Base-by-base conservation (phyloP, 1,139 yeast species). In the Eremothecium coryli region DNA sequence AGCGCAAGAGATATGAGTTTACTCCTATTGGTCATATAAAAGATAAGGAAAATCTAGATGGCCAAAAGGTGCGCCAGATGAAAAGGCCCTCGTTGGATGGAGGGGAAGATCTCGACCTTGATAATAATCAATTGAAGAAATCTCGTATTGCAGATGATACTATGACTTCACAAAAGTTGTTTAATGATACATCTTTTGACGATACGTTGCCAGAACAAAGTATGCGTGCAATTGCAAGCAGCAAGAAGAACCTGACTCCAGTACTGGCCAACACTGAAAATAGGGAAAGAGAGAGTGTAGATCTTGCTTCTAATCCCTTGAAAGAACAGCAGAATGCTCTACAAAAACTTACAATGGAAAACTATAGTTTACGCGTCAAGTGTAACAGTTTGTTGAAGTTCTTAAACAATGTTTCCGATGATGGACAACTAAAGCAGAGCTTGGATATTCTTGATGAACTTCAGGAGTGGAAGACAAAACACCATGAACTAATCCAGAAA, bases 341-440 rank as follows among this genome's bases (percentile, higher is more conserved):
- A 25, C 64, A 71, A 30, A 61, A 62, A 33, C 59, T 78, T 31
- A 68, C 72, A 41, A 65, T 70, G 18, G 86, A 80, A 37, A 80
- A 78, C 44, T 71, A 76, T 48, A 71, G 74, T 43, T 62, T 81
- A 45, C 72, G 73, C 48, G 65, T 79, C 27, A 74, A 76, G 44
- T 61, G 76, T 31, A 68, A 72, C 14, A 68, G 79, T 4, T 58
- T 76, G 40, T 65, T 70, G 24, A 63, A 71, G 44, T 64, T 69
- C 34, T 56, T 76, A 31, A 53, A 70, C 59, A 42, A 49, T 58
- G 36, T 54, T 50, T 36, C 58, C 39, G 42, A 50, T 53, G 36
- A 49, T 37, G 49, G 56, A 35, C 37, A 40, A 45, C 45, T 46
- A 40, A 54, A 14, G 44, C 52, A 43, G 30, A 46, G 39, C 26